Evolutionary conservation across 495 filamentous ascomycete genomes (phyloP), one percentile per base, ranked within the genome.

Genomic region (Xylona heveae): DNA sequence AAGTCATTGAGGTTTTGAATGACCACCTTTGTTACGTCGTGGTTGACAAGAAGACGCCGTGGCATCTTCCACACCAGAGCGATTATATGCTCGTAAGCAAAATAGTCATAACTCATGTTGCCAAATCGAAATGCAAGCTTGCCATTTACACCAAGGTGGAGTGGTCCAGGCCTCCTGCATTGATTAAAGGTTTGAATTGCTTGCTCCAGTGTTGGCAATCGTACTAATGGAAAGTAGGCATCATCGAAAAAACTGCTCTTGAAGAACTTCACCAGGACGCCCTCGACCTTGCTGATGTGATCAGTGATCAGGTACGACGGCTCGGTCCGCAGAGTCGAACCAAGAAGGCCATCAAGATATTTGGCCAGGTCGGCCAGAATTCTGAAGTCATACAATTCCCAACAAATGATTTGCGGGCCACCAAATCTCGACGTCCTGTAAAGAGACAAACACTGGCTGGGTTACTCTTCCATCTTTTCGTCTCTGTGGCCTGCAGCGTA

Each of bases 1-100:
- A 97, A 47, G 69, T 75, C 38, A 81, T 97, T 35, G 88, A 97
- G 34, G 64, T 91, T 14, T 67, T 78, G 42, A 91, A 84, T 50
- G 90, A 95, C 40, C 85, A 95, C 47, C 62, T 95, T 27, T 93
- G 83, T 49, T 97, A 97, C 50, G 81, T 93, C 24, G 65, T 95
- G 28, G 82, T 79, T 9, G 79, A 94, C 47, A 69, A 70, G 38
- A 81, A 80, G 43, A 77, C 69, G 0, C 83, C 85, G 1, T 94
- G 82, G 81, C 79, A 91, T 56, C 63, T 95, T 12, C 88, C 90
- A 2, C 66, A 79, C 48, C 59, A 64, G 28, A 64, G 77, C 21
- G 62, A 69, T 17, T 94, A 94, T 53, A 71, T 75, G 43, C 59
- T 95, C 20, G 68, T 85, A 19, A 84, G 68, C 38, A 94, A 93